phyloP scores from a whole-genome alignment of 208 protist species.

The Acanthamoeba royreba region DNA sequence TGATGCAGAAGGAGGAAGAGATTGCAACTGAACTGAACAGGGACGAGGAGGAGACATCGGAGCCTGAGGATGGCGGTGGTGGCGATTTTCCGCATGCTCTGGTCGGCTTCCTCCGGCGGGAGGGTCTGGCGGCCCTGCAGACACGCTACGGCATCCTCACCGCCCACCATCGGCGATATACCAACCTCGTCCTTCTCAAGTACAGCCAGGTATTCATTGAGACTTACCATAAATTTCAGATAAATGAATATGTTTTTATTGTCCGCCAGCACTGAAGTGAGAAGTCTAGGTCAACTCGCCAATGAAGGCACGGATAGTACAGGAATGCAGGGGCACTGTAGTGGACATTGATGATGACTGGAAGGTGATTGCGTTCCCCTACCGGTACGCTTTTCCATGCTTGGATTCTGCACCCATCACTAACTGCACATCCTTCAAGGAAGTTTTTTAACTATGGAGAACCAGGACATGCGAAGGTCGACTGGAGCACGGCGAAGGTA shows the following conservation, averaged over 20 bases:
- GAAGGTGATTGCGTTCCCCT: neutral
- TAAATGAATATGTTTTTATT: too few species aligned
- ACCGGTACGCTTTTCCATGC: neutral
- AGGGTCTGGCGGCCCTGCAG: neutral
- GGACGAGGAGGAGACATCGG: too few species aligned
- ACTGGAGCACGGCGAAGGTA: constrained; percentile 27
- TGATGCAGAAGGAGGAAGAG: neutral
- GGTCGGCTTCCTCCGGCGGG: neutral
- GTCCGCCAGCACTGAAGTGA: too few species aligned
- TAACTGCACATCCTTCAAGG: neutral
- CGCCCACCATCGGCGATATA: neutral
- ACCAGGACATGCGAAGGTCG: neutral
- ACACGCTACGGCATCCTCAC: neutral
- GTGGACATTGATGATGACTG: neutral
- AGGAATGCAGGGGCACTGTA: neutral
- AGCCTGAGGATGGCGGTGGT: neutral
- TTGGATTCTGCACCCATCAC: neutral
- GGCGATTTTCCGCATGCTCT: neutral
- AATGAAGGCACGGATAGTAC: neutral
- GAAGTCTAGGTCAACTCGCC: neutral
- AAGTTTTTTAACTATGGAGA: constrained; percentile 24
- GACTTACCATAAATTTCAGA: too few species aligned
- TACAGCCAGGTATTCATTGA: neutral
- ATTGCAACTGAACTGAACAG: too few species aligned
- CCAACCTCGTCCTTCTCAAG: neutral